Base-by-base conservation (phyloP, 495 filamentous ascomycete species). In the Daldinia grandis region DNA sequence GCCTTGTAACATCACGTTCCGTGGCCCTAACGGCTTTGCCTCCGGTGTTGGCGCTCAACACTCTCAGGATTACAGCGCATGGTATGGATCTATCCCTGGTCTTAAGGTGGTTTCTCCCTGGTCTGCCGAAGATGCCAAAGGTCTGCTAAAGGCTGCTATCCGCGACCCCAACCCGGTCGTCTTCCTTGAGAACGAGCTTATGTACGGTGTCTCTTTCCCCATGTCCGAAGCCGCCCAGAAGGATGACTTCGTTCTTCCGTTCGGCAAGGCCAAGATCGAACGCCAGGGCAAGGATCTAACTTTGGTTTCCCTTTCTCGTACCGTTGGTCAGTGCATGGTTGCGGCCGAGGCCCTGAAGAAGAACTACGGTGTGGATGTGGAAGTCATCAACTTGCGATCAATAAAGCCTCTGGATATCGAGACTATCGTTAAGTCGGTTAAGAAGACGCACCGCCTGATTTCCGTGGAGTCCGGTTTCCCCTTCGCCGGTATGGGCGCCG, bases 201-300 rank as follows among this genome's bases (percentile, higher is more conserved):
- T 99, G 74, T 99, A 99, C 84, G 95, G 95, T 76, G 90, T 93
- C 76, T 80, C 85, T 28, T 99, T 99, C 87, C 93, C 93, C 64
- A 97, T 99, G 94, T 95, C 92, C 78, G 93, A 93, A 80, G 95
- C 92, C 33, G 93, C 93, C 50, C 95, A 97, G 83, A 93, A 91
- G 81, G 90, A 90, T 79, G 96, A 98, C 82, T 99, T 98, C 77
- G 94, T 98, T 69, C 78, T 99, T 57, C 95, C 95, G 58, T 89
- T 99, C 77, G 95, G 95, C 80, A 99, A 98, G 88, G 95, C 95
- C 77, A 99, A 99, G 88, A 91, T 99, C 74, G 95, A 99, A 86
- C 93, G 95, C 64, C 86, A 88, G 56, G 95, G 95, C 82, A 97
- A 93, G 82, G 95, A 99, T 81, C 83, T 99, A 55, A 99, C 96